Evolutionary conservation across 148 eudicot species (phyloP).

Genomic region (Arbutus unedo): DNA sequence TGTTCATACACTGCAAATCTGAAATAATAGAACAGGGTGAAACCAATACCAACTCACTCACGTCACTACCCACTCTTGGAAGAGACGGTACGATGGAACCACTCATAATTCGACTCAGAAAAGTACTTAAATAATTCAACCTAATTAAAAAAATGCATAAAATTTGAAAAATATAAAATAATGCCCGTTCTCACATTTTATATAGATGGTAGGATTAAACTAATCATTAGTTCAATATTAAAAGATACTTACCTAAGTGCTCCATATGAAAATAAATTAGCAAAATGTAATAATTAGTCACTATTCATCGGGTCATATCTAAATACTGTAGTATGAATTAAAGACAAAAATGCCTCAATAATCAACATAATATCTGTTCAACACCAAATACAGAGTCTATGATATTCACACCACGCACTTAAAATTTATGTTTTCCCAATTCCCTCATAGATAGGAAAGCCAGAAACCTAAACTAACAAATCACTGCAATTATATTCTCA

Average conservation of each 20-base stretch:
- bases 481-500: too few relatives aligned
- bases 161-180: background rate
- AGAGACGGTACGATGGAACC: background rate
- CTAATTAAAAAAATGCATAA: background rate
- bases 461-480: too few relatives aligned
- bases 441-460: too few relatives aligned
- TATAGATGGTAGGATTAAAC: background rate
- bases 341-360: background rate
- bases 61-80: too few relatives aligned
- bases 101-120: background rate
- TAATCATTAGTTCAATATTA: background rate
- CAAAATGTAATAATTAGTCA: background rate
- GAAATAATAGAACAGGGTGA: too few relatives aligned
- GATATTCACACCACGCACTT: background rate
- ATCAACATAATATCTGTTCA: background rate
- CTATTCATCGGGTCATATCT: background rate
- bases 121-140: background rate
- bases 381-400: background rate
- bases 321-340: background rate
- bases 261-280: background rate
- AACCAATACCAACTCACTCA: too few relatives aligned
- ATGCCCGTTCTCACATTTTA: background rate
- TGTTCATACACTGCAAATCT: too few relatives aligned
- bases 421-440: background rate
- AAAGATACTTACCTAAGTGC: background rate